Evolutionary conservation across 2,329 filamentous ascomycete species (phyloP).

Genomic region (Trichoderma oligosporum): DNA sequence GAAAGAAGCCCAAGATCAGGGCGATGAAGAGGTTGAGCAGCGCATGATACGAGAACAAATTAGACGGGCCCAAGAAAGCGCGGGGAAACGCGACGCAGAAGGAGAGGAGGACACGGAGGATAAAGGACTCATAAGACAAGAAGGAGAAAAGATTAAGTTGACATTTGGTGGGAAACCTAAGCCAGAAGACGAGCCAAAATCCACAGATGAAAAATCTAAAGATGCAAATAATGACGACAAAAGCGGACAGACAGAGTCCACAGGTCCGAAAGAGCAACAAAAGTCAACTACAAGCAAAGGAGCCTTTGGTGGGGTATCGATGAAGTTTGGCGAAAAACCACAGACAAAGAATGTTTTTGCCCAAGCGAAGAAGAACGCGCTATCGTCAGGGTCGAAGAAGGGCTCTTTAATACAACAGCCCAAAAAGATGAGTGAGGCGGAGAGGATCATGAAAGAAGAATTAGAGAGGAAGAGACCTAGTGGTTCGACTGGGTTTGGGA

Average conservation of each 20-base stretch:
- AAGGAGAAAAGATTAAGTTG: constrained; percentile 73
- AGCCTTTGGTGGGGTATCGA: constrained; percentile 46
- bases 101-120: constrained; percentile 41
- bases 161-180: constrained; percentile 55
- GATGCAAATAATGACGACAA: constrained; percentile 19
- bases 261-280: constrained; percentile 17
- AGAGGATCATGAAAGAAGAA: constrained; percentile 85
- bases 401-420: constrained; percentile 53
- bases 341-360: constrained; percentile 76
- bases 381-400: constrained; percentile 60
- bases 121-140: constrained; percentile 54
- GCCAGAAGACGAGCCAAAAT: constrained; percentile 8
- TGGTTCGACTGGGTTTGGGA: constrained; percentile 44
- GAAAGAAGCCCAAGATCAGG: constrained; percentile 83
- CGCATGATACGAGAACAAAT: constrained; percentile 81
- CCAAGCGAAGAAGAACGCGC: constrained; percentile 64
- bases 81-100: constrained; percentile 40
- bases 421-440: constrained; percentile 84
- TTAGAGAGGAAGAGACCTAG: constrained; percentile 65
- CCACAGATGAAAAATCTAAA: background rate
- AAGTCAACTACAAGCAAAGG: constrained; percentile 32
- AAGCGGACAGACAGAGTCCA: background rate
- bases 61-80: constrained; percentile 60
- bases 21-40: constrained; percentile 86
- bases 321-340: constrained; percentile 62